phyloP scores from a whole-genome alignment of 106 monocot species.

The Alisma plantagoaquatica region DNA sequence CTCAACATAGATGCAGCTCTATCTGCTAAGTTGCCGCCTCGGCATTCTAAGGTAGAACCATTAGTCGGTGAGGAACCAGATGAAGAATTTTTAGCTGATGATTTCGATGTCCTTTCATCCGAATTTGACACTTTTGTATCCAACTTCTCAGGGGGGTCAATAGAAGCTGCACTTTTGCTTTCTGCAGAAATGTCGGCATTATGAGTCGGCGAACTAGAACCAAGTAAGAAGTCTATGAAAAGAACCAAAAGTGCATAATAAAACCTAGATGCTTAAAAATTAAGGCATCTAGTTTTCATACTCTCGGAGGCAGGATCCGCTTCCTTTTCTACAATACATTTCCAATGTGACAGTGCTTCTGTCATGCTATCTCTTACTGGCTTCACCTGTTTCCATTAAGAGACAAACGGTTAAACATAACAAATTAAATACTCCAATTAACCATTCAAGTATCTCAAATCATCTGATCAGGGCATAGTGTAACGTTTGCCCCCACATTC shows the following conservation, averaged over 20 bases:
- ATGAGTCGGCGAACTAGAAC: neutral
- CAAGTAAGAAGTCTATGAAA: neutral
- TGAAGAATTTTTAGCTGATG: slow-evolving; percentile 28
- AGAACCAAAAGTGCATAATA: neutral
- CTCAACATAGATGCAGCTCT: slow-evolving; percentile 58
- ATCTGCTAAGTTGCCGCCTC: slow-evolving; percentile 37
- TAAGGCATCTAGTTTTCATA: too few species aligned
- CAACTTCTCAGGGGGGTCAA: slow-evolving; percentile 36
- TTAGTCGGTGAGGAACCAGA: slow-evolving; percentile 36
- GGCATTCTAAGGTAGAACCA: slow-evolving; percentile 29
- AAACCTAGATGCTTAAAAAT: neutral
- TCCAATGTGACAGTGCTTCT: slow-evolving; percentile 68
- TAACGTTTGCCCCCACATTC: too few species aligned
- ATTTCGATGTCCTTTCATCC: slow-evolving; percentile 28
- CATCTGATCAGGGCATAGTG: too few species aligned
- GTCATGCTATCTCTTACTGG: slow-evolving; percentile 90
- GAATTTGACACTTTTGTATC: slow-evolving; percentile 29
- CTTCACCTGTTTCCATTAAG: slow-evolving; percentile 91
- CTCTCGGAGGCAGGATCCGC: slow-evolving; percentile 17
- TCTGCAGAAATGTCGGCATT: slow-evolving; percentile 18
- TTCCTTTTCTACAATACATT: slow-evolving; percentile 42
- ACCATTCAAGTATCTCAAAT: too few species aligned
- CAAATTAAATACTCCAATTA: too few species aligned
- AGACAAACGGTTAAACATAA: too few species aligned
- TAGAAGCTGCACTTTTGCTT: slow-evolving; percentile 23